phyloP scores from a whole-genome alignment of 1,284 basidiomycete species.

The Takashimella tepidaria region DNA sequence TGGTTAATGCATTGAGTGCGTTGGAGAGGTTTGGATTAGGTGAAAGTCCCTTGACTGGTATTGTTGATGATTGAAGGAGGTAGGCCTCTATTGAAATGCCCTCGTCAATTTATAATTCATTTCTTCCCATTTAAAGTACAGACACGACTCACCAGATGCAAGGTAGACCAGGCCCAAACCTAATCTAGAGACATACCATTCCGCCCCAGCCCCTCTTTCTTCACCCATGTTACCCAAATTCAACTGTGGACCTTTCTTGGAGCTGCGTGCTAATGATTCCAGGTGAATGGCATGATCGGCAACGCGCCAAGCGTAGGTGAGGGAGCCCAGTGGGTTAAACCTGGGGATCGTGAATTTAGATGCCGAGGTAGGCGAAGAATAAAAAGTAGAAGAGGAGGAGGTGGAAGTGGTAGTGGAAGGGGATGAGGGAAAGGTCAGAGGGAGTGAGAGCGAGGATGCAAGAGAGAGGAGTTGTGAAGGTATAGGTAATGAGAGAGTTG shows the following conservation, averaged over 20 bases:
- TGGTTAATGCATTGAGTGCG: slow-evolving; percentile 23
- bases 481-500: slow-evolving; percentile 28
- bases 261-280: background rate
- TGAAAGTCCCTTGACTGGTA: background rate
- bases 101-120: too few species aligned
- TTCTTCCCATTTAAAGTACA: too few species aligned
- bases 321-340: slow-evolving; percentile 28
- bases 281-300: slow-evolving; percentile 17
- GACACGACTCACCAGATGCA: slow-evolving; percentile 25
- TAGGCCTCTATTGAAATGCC: slow-evolving; percentile 24
- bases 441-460: slow-evolving; percentile 5
- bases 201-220: slow-evolving; percentile 36
- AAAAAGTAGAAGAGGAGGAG: slow-evolving; percentile 4
- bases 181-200: slow-evolving; percentile 37
- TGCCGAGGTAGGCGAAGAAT: background rate
- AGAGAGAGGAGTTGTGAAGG: slow-evolving; percentile 18
- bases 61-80: slow-evolving; percentile 34
- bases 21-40: slow-evolving; percentile 27
- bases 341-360: slow-evolving; percentile 17
- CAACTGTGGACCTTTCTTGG: too few species aligned
- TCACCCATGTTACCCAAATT: slow-evolving; percentile 34
- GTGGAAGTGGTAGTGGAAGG: slow-evolving; percentile 1
- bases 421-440: slow-evolving; percentile 6
- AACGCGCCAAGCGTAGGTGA: slow-evolving; percentile 39
- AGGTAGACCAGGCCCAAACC: slow-evolving; percentile 35